Base-by-base conservation (phyloP, 768 basidiomycete species). In the Piloderma croceum region DNA sequence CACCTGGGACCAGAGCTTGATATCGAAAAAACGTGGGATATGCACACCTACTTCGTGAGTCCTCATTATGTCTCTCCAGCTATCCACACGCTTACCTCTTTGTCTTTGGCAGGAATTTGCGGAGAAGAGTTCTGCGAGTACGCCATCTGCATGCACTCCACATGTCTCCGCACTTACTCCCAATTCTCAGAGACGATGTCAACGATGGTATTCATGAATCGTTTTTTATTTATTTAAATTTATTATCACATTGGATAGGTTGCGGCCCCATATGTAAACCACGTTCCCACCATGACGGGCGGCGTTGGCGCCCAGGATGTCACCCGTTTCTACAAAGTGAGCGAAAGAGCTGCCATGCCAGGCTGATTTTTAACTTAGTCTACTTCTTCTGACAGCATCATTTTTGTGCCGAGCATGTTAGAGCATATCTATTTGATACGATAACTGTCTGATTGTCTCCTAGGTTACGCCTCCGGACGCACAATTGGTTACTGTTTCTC, bases 11-110 rank as follows among this genome's bases (percentile, higher is more conserved):
- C 72, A 31, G 58, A 62, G 48, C 69, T 65, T 41, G 59, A 69
- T 35, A 55, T 73, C 3, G 73, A 74, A 55, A 59, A 60, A 41
- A 49, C 71, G 11, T 74, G 71, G 69, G 67, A 70, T 41, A 62
- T 56, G 50, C 71, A 73, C 41, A 70, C 67, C 7, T 61, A 63
- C 48, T 72, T 68, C 46, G 68, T 70, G 39, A 49, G 54, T 34
- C 32, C 27, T 9, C 15, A 9, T 29, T 9, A 9, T 9, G 27
- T 9, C 9, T 9, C 15, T 29, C 10, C 27, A 29, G 27, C 27
- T 29, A n/a, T n/a, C 27, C 27, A 29, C 27, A 29, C 27, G n/a
- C n/a, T 44, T 5, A 43, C 39, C 24, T 21, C 25, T 44, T 44
- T 44, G 24, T 19, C 27, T 18, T 19, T 13, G 15, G 23, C 29